Base-by-base conservation (phyloP, 2,329 filamentous ascomycete genomes). In the Fusarium longipes region DNA sequence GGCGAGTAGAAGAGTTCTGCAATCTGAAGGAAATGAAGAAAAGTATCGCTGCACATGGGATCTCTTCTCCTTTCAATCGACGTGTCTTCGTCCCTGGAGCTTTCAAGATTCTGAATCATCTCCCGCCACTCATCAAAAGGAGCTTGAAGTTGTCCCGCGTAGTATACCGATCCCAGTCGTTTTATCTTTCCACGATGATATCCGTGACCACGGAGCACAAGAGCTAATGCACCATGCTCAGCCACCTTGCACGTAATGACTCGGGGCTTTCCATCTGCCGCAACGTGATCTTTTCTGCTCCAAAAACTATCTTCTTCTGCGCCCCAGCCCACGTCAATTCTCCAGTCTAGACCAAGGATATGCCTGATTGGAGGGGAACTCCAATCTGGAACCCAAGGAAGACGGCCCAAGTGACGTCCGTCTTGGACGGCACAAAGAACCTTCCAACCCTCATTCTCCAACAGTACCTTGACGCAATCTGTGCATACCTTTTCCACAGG, bases 321-420 rank as follows among this genome's bases (percentile, higher is more conserved):
- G 0, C 10, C 38, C 32, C 32, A 33, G 7, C n/a, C 32, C 32
- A 17, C n/a, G 6, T 6, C 14, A 33, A 17, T 33, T 15, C 32
- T 33, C 32, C 14, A 33, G 6, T 17, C 32, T 6, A 6, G 8
- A 27, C 27, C 27, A 18, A 54, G 25, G 3, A 48, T 3, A 11
- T 38, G 6, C 8, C 51, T 18, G 12, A n/a, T 18, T 12, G 51
- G 51, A 3, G 25, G 5, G 2, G 39, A 12, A 1, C n/a, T 49
- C 51, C 51, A 55, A 9, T 55, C 43, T 0, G 51, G 51, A 1
- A 55, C 43, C 51, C 43, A 55, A 14, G 47, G 35, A 15, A 50
- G 33, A 6, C 8, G 5, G 5, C 8, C 8, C 24, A 7, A 15
- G 5, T 6, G 7, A 8, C 17, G 20, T 6, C 15, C 12, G 8